Evolutionary conservation across 495 filamentous ascomycete genomes (phyloP).

Genomic region (Lasiosphaeria hispida): DNA sequence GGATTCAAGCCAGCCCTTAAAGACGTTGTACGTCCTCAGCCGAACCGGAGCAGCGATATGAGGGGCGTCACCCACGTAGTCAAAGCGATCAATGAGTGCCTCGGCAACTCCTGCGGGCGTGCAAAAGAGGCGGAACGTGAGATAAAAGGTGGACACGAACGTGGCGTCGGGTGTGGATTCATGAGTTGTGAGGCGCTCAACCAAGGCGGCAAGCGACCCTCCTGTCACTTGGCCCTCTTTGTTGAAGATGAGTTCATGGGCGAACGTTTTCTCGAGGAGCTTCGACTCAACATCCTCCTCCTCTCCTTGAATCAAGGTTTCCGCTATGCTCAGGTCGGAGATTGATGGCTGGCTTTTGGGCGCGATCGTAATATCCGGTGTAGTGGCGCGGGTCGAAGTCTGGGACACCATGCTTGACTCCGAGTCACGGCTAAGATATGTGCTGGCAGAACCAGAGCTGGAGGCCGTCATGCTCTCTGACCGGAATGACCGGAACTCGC

Average conservation of each 20-base stretch:
- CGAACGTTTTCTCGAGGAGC: constrained; percentile 78
- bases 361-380: constrained; percentile 61
- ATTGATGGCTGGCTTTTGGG: constrained; percentile 48
- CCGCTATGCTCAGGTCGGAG: constrained; percentile 56
- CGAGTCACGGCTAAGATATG: constrained; percentile 76
- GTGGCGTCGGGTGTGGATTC: constrained; percentile 89
- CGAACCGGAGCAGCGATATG: constrained; percentile 75
- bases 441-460: constrained; percentile 61
- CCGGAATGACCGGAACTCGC: constrained; percentile 49
- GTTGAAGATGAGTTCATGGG: constrained; percentile 86
- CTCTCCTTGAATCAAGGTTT: constrained; percentile 63
- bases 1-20: constrained; percentile 96
- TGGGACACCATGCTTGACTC: constrained; percentile 78
- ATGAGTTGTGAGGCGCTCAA: constrained; percentile 90
- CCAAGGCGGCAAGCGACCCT: constrained; percentile 83
- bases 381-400: constrained; percentile 85
- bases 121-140: constrained; percentile 94
- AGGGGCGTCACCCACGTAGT: constrained; percentile 79
- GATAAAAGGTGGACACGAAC: constrained; percentile 93
- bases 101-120: constrained; percentile 76
- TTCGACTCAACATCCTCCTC: constrained; percentile 80
- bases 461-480: constrained; percentile 51
- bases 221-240: constrained; percentile 95
- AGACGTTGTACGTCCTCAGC: constrained; percentile 89
- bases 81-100: constrained; percentile 82